Evolutionary conservation across 2,329 filamentous ascomycete species (phyloP), one percentile per base, ranked within the genome.

Genomic region (Elsinoe necatrix): DNA sequence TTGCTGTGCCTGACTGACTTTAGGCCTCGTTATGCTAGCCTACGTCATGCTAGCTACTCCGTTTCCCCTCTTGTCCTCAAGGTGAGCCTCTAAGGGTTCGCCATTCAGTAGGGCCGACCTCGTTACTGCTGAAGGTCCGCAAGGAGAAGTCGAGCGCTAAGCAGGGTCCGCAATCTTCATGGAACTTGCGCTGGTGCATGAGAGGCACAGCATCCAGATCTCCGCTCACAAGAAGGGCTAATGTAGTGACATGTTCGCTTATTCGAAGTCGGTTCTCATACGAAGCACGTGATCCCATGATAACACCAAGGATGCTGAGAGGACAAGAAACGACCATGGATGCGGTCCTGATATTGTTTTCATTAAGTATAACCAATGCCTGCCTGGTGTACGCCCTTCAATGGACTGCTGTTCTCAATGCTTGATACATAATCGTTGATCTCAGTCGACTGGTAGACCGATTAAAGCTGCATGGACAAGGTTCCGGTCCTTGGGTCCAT

Each of bases 111-210:
- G 77, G 7, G 54, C 76, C 67, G 0, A 75, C 56, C 0, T 70
- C 67, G 0, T 67, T 69, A 1, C 63, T 64, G 1, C 63, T 64
- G 58, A 77, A 74, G 5, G 77, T 60, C 0, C 77, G 66, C 57
- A 80, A 57, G 2, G 78, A 72, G 63, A 80, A 80, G 60, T 80
- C 77, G n/a, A 80, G 61, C 8, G 70, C 74, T 1, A 72, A 73
- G 54, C 72, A 76, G 1, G 76, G 74, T 5, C 61, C 69, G 0
- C 68, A 68, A 35, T 79, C 75, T 1, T 74, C 70, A 35, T 78
- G 67, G 61, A 69, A 75, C 65, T 70, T 62, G 8, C 74, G 68
- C 52, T 65, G 69, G 54, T 76, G 75, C 1, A 65, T 66, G 51
- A 80, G 60, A 0, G 76, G 75, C 1, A 73, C 31, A 35, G 79